Evolutionary conservation across 23 red algal genomes (phyloP), one percentile per base, ranked within the genome.

Genomic region (Gracilaria domingensis): DNA sequence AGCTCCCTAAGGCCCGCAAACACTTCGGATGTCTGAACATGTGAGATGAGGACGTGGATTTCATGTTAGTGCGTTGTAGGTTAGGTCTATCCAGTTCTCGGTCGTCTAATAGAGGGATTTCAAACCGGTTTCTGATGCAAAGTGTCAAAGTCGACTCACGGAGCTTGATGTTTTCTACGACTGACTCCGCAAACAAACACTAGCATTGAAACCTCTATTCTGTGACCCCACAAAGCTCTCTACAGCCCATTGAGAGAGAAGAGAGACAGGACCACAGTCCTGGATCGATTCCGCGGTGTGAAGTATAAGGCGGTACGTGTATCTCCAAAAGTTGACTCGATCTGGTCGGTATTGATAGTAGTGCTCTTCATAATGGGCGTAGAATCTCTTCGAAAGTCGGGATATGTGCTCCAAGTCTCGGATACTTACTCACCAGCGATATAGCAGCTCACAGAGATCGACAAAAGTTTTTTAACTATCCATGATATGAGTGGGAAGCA

Each of bases 231-330:
- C 32, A 20, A 17, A 80, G 24, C 39, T 60, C 48, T 80, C 76
- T 7, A 80, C 8, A 9, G 76, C 8, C 76, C 76, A 80, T 24
- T 80, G 76, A 8, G 45, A 80, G 0, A 80, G 16, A 32, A 56
- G 48, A 24, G 76, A 80, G 4, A 80, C 2, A 2, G 42, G 76
- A 25, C 21, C 76, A 56, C 76, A 80, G 11, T 54, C 76, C 9
- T n/a, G n/a, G 20, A 54, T 32, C 0, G n/a, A 56, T 2, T 80
- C 76, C 0, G n/a, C 39, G 21, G 28, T 20, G 21, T 80, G 76
- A 1, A 80, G 76, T 1, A 80, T 30, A 12, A 80, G 39, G 32
- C 58, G 76, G 39, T 80, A 80, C 26, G 47, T 35, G 32, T 80
- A 80, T 2, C 33, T n/a, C 49, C 76, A 54, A 12, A 57, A 3